Evolutionary conservation across 139 green algal genomes (phyloP).

Genomic region (Nannochloris sp.): DNA sequence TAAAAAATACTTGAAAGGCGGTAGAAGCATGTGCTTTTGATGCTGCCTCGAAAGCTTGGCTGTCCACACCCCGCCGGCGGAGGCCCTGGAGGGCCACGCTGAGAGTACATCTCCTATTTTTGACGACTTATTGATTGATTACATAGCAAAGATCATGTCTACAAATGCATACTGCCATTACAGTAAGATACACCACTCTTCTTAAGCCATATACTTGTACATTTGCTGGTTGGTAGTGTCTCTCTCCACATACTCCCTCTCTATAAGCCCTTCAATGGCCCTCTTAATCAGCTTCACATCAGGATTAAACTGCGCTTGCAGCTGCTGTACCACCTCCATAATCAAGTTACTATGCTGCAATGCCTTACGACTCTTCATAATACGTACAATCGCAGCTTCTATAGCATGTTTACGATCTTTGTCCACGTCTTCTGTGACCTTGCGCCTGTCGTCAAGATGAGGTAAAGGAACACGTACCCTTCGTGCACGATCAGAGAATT

Average conservation of each 20-base stretch:
- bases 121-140: too few species aligned
- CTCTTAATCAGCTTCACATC: conserved; percentile 98
- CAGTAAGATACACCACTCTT: background rate
- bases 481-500: conserved; percentile 86
- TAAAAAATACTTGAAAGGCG: too few species aligned
- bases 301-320: conserved; percentile 92
- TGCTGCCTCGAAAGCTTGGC: too few species aligned
- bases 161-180: too few species aligned
- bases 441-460: conserved; percentile 81
- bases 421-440: conserved; percentile 88
- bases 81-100: too few species aligned
- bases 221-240: conserved; percentile 32
- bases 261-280: conserved; percentile 92
- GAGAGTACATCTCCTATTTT: too few species aligned
- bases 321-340: conserved; percentile 94
- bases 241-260: conserved; percentile 91
- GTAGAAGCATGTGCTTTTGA: too few species aligned
- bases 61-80: too few species aligned
- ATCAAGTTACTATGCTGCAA: conserved; percentile 81
- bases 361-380: conserved; percentile 52
- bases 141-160: too few species aligned
- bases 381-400: conserved; percentile 46
- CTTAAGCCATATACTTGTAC: conserved; percentile 28
- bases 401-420: conserved; percentile 71
- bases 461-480: conserved; percentile 86